Evolutionary conservation across 208 protist genomes (phyloP).

Genomic region (Angomonas deanei): DNA sequence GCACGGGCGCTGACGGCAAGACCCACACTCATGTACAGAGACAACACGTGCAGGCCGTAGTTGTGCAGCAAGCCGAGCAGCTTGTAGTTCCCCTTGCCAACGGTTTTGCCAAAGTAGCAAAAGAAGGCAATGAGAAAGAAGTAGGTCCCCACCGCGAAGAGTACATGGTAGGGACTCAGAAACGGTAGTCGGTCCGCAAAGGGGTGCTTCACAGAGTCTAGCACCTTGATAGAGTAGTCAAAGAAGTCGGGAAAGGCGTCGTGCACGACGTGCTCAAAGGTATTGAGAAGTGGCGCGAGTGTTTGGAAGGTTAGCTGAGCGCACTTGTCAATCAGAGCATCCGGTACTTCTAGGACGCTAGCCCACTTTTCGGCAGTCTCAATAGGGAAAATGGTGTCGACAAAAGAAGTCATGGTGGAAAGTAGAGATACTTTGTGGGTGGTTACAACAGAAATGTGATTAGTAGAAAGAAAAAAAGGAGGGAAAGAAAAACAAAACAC

Average conservation of each 20-base stretch:
- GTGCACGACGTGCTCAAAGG: slow-evolving; percentile 27
- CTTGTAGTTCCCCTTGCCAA: slow-evolving; percentile 48
- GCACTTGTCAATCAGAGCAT: slow-evolving; percentile 29
- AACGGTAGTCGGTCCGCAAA: slow-evolving; percentile 48
- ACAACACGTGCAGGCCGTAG: slow-evolving; percentile 53
- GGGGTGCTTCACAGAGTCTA: slow-evolving; percentile 28
- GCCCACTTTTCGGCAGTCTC: slow-evolving; percentile 29
- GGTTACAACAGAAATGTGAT: not conserved
- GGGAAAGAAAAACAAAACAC: not conserved
- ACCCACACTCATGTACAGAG: slow-evolving; percentile 65
- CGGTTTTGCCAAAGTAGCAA: slow-evolving; percentile 23
- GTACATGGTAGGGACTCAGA: slow-evolving; percentile 39
- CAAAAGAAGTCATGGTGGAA: slow-evolving; percentile 10
- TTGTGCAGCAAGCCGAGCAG: slow-evolving; percentile 55
- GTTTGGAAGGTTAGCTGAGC: slow-evolving; percentile 17
- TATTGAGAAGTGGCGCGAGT: slow-evolving; percentile 18
- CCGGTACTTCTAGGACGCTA: slow-evolving; percentile 46
- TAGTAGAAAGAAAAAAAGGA: not conserved
- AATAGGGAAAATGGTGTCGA: slow-evolving; percentile 27
- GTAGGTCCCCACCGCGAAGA: slow-evolving; percentile 41
- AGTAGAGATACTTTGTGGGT: too few species aligned
- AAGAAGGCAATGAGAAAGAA: slow-evolving; percentile 28
- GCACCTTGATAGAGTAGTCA: slow-evolving; percentile 10
- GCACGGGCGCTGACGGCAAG: slow-evolving; percentile 55
- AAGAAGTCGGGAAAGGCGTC: slow-evolving; percentile 18